Percentiles rank a stretch among this genome's conserved stretches.
phyloP scores from a whole-genome alignment of 805 yeast species.

The Nakazawaea anatomiae region DNA sequence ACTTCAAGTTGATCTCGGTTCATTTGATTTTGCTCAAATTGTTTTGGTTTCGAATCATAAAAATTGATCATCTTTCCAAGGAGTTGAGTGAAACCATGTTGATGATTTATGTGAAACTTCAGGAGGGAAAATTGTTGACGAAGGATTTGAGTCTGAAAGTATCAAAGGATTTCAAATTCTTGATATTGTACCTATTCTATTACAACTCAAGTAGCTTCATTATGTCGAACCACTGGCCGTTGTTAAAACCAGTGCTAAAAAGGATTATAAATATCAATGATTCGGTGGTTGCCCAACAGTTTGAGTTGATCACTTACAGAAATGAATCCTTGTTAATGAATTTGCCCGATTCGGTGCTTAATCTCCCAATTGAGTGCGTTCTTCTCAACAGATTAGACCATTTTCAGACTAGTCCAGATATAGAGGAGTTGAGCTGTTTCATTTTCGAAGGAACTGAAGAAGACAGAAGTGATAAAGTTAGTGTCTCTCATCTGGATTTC shows the following conservation, averaged over 20 bases:
- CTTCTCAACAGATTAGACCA: constrained; percentile 23
- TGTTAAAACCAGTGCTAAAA: constrained; percentile 42
- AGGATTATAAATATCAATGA: constrained; percentile 29
- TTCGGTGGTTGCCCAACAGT: constrained; percentile 36
- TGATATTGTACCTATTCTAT: constrained; percentile 38
- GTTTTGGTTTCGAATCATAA: constrained; percentile 66
- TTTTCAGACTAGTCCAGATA: constrained; percentile 11
- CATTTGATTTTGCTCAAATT: constrained; percentile 49
- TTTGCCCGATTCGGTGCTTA: constrained; percentile 12
- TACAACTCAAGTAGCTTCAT: constrained; percentile 55
- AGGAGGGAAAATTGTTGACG: constrained; percentile 13
- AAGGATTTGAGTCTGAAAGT: constrained; percentile 1
- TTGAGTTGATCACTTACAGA: constrained; percentile 56
- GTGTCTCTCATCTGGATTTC: neutral
- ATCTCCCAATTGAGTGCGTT: constrained; percentile 13
- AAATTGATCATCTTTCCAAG: constrained; percentile 52
- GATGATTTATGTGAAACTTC: constrained; percentile 32
- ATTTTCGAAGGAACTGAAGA: constrained; percentile 17
- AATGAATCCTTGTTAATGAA: constrained; percentile 67
- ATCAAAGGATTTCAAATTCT: constrained; percentile 19
- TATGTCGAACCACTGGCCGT: constrained; percentile 57
- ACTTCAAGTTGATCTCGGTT: constrained; percentile 20
- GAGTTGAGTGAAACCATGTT: constrained; percentile 59
- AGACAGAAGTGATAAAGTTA: constrained; percentile 1
- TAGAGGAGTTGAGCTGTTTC: constrained; percentile 14